Conservation (phyloP, 257 asterid species). For the Salvia hispanica region DNA sequence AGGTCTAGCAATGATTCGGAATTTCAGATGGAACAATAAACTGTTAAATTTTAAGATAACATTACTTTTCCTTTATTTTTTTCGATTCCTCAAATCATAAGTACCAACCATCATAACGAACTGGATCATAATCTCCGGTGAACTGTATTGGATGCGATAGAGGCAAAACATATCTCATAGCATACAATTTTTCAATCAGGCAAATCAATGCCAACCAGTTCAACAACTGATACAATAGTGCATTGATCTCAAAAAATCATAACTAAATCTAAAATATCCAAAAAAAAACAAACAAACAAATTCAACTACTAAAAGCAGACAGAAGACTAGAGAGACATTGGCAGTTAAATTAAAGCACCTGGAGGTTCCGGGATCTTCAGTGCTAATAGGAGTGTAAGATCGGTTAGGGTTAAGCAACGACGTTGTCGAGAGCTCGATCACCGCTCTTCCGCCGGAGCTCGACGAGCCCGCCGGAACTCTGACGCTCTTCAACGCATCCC, state of each 20-base stretch:
- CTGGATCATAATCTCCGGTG: slow-evolving; percentile 13
- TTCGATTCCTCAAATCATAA: background rate
- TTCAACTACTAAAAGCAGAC: slow-evolving; percentile 21
- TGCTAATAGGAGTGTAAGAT: slow-evolving; percentile 47
- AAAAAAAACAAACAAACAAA: background rate
- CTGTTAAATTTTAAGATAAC: background rate
- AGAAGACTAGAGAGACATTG: slow-evolving; percentile 24
- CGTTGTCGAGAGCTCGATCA: slow-evolving; percentile 86
- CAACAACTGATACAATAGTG: slow-evolving; percentile 4
- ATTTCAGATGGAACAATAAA: slow-evolving; percentile 1
- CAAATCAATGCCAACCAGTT: slow-evolving; percentile 19
- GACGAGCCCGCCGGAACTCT: slow-evolving; percentile 71
- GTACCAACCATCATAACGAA: background rate
- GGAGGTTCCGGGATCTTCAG: slow-evolving; percentile 56
- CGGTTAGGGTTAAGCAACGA: slow-evolving; percentile 73
- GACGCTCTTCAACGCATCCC: slow-evolving; percentile 92
- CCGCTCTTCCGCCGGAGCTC: slow-evolving; percentile 60
- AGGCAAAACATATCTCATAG: slow-evolving; percentile 12
- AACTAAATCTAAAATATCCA: slow-evolving; percentile 7
- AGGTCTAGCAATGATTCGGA: slow-evolving; percentile 18
- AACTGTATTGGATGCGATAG: background rate
- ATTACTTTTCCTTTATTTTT: background rate
- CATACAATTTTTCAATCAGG: slow-evolving; percentile 22
- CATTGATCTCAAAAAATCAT: slow-evolving; percentile 17
- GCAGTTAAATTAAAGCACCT: slow-evolving; percentile 31